Evolutionary conservation across 225 moss, liverwort and hornwort genomes (phyloP).

Genomic region (Pseudisothecium myosuroides): DNA sequence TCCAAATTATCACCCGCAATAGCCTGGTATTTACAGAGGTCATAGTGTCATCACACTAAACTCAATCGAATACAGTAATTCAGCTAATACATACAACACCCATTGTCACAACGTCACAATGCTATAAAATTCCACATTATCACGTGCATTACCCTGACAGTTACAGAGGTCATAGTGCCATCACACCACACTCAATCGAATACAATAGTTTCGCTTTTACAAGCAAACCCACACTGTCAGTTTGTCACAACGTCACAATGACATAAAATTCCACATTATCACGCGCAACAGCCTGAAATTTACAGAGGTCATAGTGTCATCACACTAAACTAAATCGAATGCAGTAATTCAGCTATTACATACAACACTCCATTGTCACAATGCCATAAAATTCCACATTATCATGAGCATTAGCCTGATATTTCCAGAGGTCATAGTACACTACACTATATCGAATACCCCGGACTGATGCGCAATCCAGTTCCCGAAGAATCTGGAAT

Average conservation of each 20-base stretch:
- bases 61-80: not conserved
- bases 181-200: not conserved
- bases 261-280: not conserved
- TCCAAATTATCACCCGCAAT: not conserved
- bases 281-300: not conserved
- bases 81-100: not conserved
- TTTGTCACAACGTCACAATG: not conserved
- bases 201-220: not conserved
- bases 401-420: not conserved
- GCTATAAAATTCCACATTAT: not conserved
- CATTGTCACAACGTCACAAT: not conserved
- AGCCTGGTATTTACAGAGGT: not conserved
- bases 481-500: not conserved
- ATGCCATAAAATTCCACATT: not conserved
- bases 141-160: not conserved
- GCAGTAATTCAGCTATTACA: not conserved
- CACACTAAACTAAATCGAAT: not conserved
- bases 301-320: not conserved
- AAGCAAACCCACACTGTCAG: not conserved
- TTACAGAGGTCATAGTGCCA: not conserved
- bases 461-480: not conserved
- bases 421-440: not conserved
- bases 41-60: not conserved
- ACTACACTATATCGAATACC: not conserved
- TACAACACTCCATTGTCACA: not conserved